A percentile compares a stretch with the other conserved stretches of the same genome.
Conservation (phyloP, 331 rosid genomes). For the Spiraea crenata region DNA sequence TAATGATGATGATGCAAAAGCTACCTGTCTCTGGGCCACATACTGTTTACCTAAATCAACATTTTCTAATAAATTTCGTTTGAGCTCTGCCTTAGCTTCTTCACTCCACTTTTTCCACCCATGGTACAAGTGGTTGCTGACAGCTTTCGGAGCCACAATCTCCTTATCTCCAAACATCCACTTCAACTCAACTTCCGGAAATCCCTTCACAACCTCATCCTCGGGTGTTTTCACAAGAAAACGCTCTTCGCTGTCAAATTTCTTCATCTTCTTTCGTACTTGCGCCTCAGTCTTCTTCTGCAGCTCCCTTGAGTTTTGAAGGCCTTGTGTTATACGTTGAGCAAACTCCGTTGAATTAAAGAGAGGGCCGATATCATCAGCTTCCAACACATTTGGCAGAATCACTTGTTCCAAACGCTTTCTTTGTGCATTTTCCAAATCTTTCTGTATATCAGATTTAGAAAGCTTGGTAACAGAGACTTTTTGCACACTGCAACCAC, state of each 20-base stretch:
- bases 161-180: slow-evolving; percentile 92
- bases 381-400: slow-evolving; percentile 71
- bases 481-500: slow-evolving; percentile 57
- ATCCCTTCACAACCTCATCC: slow-evolving; percentile 78
- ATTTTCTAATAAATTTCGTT: slow-evolving; percentile 59
- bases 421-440: slow-evolving; percentile 74
- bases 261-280: slow-evolving; percentile 60
- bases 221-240: slow-evolving; percentile 58
- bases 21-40: slow-evolving; percentile 73
- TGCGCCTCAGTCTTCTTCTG: slow-evolving; percentile 61
- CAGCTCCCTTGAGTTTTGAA: slow-evolving; percentile 69
- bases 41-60: slow-evolving; percentile 63
- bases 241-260: slow-evolving; percentile 66
- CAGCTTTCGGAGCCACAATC: slow-evolving; percentile 78
- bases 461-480: slow-evolving; percentile 60
- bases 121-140: slow-evolving; percentile 71
- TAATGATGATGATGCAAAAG: slow-evolving; percentile 20
- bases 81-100: slow-evolving; percentile 73
- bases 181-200: slow-evolving; percentile 84
- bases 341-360: slow-evolving; percentile 65
- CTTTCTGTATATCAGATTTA: slow-evolving; percentile 64
- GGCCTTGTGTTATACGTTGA: slow-evolving; percentile 51
- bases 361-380: slow-evolving; percentile 54
- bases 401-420: slow-evolving; percentile 64
- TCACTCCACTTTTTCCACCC: slow-evolving; percentile 96